Evolutionary conservation across 2,329 filamentous ascomycete species (phyloP).

Genomic region (Pyricularia sp.): DNA sequence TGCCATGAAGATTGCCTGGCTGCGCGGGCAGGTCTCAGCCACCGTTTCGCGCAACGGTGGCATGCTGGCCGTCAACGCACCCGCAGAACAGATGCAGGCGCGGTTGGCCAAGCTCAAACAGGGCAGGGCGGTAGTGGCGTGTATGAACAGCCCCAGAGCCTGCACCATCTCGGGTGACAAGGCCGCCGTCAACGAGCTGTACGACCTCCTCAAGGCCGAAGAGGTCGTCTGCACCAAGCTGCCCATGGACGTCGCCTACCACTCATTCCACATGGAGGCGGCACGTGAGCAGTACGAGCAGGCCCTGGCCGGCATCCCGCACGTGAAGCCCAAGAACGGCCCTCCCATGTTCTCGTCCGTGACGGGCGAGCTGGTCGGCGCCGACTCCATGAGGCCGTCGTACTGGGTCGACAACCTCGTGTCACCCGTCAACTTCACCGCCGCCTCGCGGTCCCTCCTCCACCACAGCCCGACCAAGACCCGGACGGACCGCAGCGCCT

Average conservation of each 20-base stretch:
- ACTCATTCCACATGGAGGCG: constrained; percentile 20
- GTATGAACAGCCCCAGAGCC: constrained; percentile 13
- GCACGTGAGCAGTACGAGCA: constrained; percentile 16
- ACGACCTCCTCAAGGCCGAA: background rate
- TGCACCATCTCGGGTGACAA: constrained; percentile 32
- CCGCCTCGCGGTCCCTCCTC: constrained; percentile 14
- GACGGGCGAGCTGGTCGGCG: constrained; percentile 9
- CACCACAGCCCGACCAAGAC: constrained; percentile 5
- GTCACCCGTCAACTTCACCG: constrained; percentile 16
- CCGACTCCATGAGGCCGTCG: constrained; percentile 8
- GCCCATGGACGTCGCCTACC: constrained; percentile 22
- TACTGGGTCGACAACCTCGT: constrained; percentile 20
- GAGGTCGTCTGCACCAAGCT: constrained; percentile 12
- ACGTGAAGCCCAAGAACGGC: constrained; percentile 17
- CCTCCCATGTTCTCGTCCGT: constrained; percentile 15
- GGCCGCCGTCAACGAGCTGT: background rate
- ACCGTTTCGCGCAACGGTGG: constrained; percentile 21
- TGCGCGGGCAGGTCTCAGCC: constrained; percentile 23
- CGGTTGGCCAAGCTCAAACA: constrained; percentile 24
- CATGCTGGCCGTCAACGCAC: constrained; percentile 47
- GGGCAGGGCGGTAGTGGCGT: constrained; percentile 16
- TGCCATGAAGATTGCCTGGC: constrained; percentile 39
- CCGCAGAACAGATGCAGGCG: constrained; percentile 28
- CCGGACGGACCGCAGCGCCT: background rate
- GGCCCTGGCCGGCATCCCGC: constrained; percentile 19